Percentiles rank a stretch among this genome's conserved stretches.
Evolutionary conservation across 2,329 filamentous ascomycete species (phyloP).

Genomic region (Pseudogymnoascus sp.): DNA sequence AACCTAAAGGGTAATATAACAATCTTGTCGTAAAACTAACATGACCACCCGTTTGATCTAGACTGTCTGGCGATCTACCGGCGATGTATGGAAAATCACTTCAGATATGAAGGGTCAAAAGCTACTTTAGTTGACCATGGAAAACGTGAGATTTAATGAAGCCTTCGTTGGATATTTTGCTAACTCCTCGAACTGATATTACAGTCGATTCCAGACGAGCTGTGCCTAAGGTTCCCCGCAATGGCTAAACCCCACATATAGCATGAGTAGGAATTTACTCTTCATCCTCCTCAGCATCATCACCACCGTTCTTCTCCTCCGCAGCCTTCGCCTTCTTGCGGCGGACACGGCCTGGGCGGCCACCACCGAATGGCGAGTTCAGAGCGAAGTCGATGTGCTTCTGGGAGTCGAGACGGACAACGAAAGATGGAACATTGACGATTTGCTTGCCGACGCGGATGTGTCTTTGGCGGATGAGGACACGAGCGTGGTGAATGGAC

Average conservation of each 20-base stretch:
- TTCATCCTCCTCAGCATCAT: conserved; percentile 67
- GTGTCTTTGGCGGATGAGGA: conserved; percentile 98
- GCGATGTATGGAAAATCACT: background rate
- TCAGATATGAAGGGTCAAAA: background rate
- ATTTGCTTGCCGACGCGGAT: conserved; percentile 99
- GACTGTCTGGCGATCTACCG: background rate
- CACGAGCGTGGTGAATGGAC: conserved; percentile 99
- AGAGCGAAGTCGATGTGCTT: conserved; percentile 99
- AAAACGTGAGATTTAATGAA: conserved; percentile 17
- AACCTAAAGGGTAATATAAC: background rate
- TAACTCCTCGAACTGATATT: conserved; percentile 47
- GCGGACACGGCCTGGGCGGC: conserved; percentile 92
- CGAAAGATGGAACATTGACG: conserved; percentile 98
- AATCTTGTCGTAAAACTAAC: background rate
- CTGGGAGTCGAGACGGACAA: conserved; percentile 99
- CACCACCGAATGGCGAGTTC: conserved; percentile 94
- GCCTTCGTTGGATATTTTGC: conserved; percentile 37
- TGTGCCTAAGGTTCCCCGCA: conserved; percentile 28
- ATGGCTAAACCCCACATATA: conserved; percentile 17
- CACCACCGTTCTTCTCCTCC: conserved; percentile 72
- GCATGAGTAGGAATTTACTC: conserved; percentile 30
- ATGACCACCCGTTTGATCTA: background rate
- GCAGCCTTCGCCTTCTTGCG: conserved; percentile 99
- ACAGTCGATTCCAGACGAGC: conserved; percentile 32
- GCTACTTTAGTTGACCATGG: background rate